Evolutionary conservation across 169 alveolate genomes (phyloP).

Genomic region (Plasmodium knowlesi): DNA sequence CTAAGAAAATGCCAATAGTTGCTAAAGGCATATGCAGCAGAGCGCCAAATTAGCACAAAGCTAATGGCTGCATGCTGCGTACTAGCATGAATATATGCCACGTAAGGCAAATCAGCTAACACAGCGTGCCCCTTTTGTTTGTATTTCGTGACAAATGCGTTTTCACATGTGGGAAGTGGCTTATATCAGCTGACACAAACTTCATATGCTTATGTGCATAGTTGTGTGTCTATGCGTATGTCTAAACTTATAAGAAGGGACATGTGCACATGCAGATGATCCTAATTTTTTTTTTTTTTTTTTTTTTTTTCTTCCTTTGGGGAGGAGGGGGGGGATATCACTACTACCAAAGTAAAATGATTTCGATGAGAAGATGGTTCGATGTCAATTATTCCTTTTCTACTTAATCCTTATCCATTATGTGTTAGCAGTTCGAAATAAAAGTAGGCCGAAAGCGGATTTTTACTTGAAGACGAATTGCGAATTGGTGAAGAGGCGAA

Average conservation of each 20-base stretch:
- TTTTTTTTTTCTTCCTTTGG: not conserved
- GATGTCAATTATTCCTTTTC: slow-evolving; percentile 19
- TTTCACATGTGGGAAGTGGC: not conserved
- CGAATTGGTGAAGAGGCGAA: slow-evolving; percentile 24
- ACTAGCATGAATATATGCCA: not conserved
- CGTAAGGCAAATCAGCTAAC: not conserved
- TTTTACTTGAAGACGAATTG: slow-evolving; percentile 45
- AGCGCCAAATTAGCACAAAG: not conserved
- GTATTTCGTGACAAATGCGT: not conserved
- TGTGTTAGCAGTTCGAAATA: slow-evolving; percentile 18
- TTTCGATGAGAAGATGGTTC: slow-evolving; percentile 34
- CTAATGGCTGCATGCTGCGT: not conserved
- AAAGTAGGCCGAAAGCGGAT: slow-evolving; percentile 2
- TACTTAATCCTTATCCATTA: slow-evolving; percentile 34
- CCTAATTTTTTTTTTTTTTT: slow-evolving; percentile 1
- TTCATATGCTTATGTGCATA: not conserved
- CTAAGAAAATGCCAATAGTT: not conserved
- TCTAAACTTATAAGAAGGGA: not conserved
- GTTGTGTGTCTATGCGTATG: not conserved
- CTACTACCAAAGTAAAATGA: slow-evolving; percentile 32
- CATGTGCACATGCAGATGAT: not conserved
- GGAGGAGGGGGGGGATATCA: not conserved
- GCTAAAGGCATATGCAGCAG: not conserved
- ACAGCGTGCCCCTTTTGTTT: not conserved
- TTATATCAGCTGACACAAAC: not conserved